Conservation (phyloP, 169 alveolate genomes). For the Hepatocystis sp. region DNA sequence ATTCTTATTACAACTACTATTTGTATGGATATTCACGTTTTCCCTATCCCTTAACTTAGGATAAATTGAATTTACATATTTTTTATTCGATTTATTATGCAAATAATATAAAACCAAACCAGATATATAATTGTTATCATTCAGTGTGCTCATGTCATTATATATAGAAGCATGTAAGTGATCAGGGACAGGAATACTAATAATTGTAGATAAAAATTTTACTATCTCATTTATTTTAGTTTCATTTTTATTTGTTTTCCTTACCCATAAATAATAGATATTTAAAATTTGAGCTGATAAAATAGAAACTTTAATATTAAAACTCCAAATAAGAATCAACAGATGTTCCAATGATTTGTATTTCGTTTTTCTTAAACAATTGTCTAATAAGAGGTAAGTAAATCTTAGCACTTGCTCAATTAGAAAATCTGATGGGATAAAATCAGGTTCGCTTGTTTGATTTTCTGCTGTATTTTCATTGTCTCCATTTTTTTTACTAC, state of each 20-base stretch:
- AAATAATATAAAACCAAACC: conserved; percentile 62
- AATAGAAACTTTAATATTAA: conserved; percentile 62
- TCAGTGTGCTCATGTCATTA: conserved; percentile 46
- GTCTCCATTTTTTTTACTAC: neutral
- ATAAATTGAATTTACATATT: conserved; percentile 53
- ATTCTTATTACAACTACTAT: neutral
- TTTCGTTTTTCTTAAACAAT: conserved; percentile 81
- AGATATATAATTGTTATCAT: conserved; percentile 61
- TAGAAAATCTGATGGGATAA: conserved; percentile 59
- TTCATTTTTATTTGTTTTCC: conserved; percentile 74
- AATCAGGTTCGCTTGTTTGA: neutral
- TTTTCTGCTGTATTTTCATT: neutral
- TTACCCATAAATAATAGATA: conserved; percentile 56
- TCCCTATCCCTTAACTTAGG: neutral
- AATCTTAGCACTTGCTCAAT: conserved; percentile 77
- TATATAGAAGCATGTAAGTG: conserved; percentile 52
- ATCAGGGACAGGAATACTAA: conserved; percentile 50
- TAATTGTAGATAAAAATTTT: conserved; percentile 25
- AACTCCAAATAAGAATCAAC: conserved; percentile 61
- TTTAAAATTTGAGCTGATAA: conserved; percentile 59
- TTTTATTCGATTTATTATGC: conserved; percentile 26
- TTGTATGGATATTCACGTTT: neutral
- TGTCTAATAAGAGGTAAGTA: conserved; percentile 82
- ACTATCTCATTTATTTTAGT: conserved; percentile 56
- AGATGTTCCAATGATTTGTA: conserved; percentile 84